phyloP scores from a whole-genome alignment of 305 asterid genomes.

The Solanum hybrid region DNA sequence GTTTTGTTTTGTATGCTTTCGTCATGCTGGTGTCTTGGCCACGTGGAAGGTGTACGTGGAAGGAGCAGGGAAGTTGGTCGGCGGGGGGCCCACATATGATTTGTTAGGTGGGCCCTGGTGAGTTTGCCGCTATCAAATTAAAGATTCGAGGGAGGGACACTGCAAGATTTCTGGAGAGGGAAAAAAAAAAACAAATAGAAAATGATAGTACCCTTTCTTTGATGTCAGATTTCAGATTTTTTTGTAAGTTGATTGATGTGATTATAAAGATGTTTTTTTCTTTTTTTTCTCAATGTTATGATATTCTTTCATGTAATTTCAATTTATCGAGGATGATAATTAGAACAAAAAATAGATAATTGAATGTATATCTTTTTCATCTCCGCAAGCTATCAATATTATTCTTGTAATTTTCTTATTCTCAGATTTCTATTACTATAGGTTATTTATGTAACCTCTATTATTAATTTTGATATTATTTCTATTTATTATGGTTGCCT shows the following conservation, averaged over 20 bases:
- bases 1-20: neutral
- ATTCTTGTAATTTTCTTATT: neutral
- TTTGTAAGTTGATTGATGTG: neutral
- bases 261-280: neutral
- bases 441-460: neutral
- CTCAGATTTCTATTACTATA: neutral
- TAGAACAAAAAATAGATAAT: neutral
- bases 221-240: neutral
- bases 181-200: neutral
- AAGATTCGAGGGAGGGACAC: neutral
- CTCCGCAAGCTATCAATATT: too few species aligned
- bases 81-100: neutral
- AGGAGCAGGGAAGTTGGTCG: neutral
- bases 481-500: neutral
- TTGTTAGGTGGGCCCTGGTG: neutral
- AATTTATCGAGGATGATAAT: neutral
- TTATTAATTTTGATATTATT: neutral
- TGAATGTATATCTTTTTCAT: neutral
- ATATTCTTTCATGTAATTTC: neutral
- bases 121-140: neutral
- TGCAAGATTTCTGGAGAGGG: neutral
- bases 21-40: neutral
- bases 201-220: neutral
- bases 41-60: neutral
- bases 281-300: neutral